These are phyloP conservation scores for Metschnikowia aberdeeniae DNA, from an alignment of 805 yeast species.

Conservation along the genomic window DNA sequence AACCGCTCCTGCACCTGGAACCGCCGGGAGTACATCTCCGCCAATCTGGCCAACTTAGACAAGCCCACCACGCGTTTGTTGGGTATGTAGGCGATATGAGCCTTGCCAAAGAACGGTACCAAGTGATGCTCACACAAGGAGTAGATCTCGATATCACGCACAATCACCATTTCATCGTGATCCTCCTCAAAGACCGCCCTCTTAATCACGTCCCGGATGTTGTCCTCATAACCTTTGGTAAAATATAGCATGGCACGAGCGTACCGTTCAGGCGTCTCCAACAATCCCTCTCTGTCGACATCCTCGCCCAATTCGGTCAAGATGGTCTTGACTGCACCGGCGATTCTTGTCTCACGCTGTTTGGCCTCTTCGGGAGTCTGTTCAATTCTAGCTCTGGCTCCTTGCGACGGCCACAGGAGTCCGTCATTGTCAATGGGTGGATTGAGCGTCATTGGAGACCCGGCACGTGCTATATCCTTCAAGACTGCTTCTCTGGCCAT, in stretches of 20 bases:
- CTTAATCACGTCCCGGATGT: conserved; percentile 85
- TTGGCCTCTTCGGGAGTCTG: conserved; percentile 61
- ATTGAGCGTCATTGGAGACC: conserved; percentile 74
- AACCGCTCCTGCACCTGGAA: conserved; percentile 97
- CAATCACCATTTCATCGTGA: conserved; percentile 98
- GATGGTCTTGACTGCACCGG: conserved; percentile 76
- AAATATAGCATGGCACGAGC: conserved; percentile 95
- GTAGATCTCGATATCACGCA: conserved; percentile 86
- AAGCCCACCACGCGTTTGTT: conserved; percentile 89
- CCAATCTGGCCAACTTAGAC: conserved; percentile 88
- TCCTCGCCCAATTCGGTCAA: conserved; percentile 90
- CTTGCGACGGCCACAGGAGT: conserved; percentile 87
- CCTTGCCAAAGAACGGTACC: conserved; percentile 96
- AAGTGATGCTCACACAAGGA: conserved; percentile 96
- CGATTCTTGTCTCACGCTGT: conserved; percentile 70
- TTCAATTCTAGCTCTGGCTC: conserved; percentile 75
- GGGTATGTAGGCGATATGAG: conserved; percentile 97
- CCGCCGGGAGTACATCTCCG: conserved; percentile 94
- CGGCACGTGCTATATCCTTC: conserved; percentile 71
- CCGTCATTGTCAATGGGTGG: conserved; percentile 91
- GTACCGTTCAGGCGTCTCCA: conserved; percentile 93
- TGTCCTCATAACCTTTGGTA: conserved; percentile 96
- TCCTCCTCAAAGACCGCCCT: conserved; percentile 96
- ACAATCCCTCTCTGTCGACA: conserved; percentile 76
- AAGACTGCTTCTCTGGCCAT: conserved; percentile 30